Percentiles rank a stretch among this genome's conserved stretches.
Conservation (phyloP, 225 moss, liverwort and hornwort species). For the Rhytidiadelphus loreus region DNA sequence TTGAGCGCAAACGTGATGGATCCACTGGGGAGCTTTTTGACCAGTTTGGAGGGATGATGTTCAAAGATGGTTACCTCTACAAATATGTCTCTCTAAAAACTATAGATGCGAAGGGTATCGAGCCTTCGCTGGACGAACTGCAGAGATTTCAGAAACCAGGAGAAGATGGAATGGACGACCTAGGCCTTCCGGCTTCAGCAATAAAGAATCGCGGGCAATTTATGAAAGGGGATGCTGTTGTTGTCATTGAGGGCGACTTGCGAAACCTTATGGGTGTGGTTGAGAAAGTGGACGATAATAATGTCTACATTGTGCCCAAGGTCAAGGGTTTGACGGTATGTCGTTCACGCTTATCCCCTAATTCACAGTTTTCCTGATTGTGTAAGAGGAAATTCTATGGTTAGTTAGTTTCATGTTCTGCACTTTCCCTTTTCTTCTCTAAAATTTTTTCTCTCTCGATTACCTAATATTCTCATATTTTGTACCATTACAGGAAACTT, state of each 20-base stretch:
- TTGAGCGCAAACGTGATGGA: constrained; percentile 86
- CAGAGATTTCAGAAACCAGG: constrained; percentile 95
- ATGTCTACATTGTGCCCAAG: constrained; percentile 70
- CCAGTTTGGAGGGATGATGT: constrained; percentile 84
- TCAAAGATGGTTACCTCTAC: constrained; percentile 93
- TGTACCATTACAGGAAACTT: constrained; percentile 37
- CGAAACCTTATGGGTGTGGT: constrained; percentile 83
- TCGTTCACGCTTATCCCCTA: background rate
- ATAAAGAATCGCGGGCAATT: constrained; percentile 73
- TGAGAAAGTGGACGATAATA: constrained; percentile 89
- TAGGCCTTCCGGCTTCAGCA: constrained; percentile 71
- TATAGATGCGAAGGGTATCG: constrained; percentile 84
- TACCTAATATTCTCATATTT: background rate
- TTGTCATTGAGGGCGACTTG: constrained; percentile 88
- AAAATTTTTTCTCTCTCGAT: background rate
- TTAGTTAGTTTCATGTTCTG: background rate
- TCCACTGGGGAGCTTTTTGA: constrained; percentile 91
- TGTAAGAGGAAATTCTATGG: background rate
- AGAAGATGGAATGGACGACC: constrained; percentile 68
- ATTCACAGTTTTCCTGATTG: background rate
- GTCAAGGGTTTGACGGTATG: constrained; percentile 52
- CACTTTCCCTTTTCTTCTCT: background rate
- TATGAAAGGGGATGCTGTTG: constrained; percentile 86
- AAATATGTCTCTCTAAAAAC: constrained; percentile 81
- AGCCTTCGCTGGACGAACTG: constrained; percentile 83